Evolutionary conservation across 169 alveolate species (phyloP), one percentile per base, ranked within the genome.

Genomic region (Babesia divergens): DNA sequence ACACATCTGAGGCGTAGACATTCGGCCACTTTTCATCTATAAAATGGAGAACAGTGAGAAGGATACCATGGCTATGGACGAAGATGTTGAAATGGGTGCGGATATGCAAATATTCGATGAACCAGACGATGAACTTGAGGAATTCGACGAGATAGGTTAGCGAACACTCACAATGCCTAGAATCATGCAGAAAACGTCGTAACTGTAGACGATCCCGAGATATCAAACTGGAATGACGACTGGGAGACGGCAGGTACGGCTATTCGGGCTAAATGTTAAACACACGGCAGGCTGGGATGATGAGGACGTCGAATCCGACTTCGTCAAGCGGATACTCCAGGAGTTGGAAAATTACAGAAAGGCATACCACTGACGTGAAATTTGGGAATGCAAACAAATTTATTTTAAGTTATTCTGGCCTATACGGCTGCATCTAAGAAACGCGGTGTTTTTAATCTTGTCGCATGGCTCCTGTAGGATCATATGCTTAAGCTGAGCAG

Each of bases 101-200:
- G 83, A 80, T 56, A 59, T 69, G 66, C 77, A 80, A 38, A 32
- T 80, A 22, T 80, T 80, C 53, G 84, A 69, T 55, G 88, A 80
- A 26, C 83, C 88, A 0, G 88, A 80, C 43, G 84, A 80, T 31
- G 88, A 80, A 44, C 70, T 80, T 37, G 88, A 80, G 42, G 88
- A 80, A 37, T 80, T 80, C 32, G 88, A 80, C 46, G 88, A 70
- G 28, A 80, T 80, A 29, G 88, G 84, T 80, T 20, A 47, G 62
- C 65, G 60, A 26, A 18, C 1, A 16, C 18, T 13, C 8, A 20
- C 20, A 11, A 22, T 14, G 40, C 55, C 9, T n/a, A 7, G 8
- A 59, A 20, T 6, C 28, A 9, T 49, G 37, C 65, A 77, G 86
- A 77, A 29, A 77, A 51, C 69, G 65, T 77, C 16, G 76, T 67